Conservation (phyloP, 805 yeast genomes). For the Candida pseudofarinosa region DNA sequence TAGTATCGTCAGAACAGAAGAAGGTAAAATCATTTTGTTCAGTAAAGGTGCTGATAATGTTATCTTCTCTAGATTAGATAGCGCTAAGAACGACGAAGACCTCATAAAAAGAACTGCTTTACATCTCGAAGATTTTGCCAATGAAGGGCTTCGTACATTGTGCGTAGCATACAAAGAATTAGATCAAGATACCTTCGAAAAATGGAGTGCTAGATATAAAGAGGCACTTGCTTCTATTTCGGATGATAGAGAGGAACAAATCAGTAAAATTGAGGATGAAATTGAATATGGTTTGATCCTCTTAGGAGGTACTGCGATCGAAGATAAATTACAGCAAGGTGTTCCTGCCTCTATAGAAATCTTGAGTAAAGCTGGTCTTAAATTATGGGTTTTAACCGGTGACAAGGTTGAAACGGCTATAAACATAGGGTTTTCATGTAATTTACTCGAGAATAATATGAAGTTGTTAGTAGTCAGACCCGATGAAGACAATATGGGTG, state of each 20-base stretch:
- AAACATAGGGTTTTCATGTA: constrained; percentile 77
- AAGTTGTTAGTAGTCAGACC: constrained; percentile 61
- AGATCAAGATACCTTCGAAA: constrained; percentile 38
- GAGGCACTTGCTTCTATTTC: constrained; percentile 56
- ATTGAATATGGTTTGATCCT: constrained; percentile 55
- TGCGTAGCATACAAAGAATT: constrained; percentile 61
- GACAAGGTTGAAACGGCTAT: constrained; percentile 83
- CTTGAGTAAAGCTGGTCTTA: constrained; percentile 68
- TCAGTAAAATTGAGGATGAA: constrained; percentile 53
- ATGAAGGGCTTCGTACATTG: constrained; percentile 74
- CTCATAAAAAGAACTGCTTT: constrained; percentile 54
- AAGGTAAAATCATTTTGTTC: constrained; percentile 42
- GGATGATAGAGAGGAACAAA: constrained; percentile 52
- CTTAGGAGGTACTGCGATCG: constrained; percentile 80
- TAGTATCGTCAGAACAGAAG: constrained; percentile 49
- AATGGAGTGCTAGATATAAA: constrained; percentile 55
- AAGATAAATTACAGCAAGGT: constrained; percentile 73
- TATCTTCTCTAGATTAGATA: constrained; percentile 43
- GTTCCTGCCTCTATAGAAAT: constrained; percentile 71
- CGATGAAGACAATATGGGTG: constrained; percentile 50
- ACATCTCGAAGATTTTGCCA: constrained; percentile 65
- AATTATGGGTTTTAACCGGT: constrained; percentile 81
- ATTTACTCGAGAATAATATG: constrained; percentile 64
- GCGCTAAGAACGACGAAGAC: constrained; percentile 33
- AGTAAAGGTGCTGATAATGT: constrained; percentile 78